These are phyloP conservation scores for Mercurialis annua DNA, from an alignment of 345 rosid genomes.

Conservation along the genomic window DNA sequence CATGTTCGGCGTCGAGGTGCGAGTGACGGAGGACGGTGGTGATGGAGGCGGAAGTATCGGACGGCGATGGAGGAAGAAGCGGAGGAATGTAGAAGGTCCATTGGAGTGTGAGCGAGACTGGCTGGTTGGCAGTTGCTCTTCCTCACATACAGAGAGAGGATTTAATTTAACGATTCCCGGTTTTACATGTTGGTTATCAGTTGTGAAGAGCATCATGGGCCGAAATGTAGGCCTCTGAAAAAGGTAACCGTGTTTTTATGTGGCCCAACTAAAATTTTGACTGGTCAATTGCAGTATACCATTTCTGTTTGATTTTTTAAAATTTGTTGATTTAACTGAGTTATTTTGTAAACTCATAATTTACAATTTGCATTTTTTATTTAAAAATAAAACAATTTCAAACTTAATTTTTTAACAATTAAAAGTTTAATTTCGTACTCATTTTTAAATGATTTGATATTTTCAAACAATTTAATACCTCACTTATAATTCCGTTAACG, in stretches of 20 bases:
- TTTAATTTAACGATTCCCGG: too few relatives aligned
- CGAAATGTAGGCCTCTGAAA: background rate
- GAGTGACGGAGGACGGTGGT: conserved; percentile 18
- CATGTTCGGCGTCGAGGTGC: conserved; percentile 28
- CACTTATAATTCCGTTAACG: too few relatives aligned
- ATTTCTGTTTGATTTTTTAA: too few relatives aligned
- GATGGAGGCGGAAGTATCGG: conserved; percentile 23
- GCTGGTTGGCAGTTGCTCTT: conserved; percentile 2
- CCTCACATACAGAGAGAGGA: background rate
- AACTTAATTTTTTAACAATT: too few relatives aligned
- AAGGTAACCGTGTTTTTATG: background rate
- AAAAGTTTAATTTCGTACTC: too few relatives aligned
- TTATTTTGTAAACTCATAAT: too few relatives aligned
- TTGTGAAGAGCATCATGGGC: background rate
- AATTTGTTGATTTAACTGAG: too few relatives aligned
- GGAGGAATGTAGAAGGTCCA: conserved; percentile 44
- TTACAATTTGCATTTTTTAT: too few relatives aligned
- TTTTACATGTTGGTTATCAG: background rate
- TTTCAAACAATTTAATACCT: too few relatives aligned
- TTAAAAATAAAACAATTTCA: too few relatives aligned
- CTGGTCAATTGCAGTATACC: too few relatives aligned
- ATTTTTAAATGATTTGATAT: too few relatives aligned
- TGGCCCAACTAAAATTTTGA: background rate
- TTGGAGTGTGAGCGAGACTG: conserved; percentile 14
- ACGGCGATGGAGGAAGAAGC: conserved; percentile 40